A percentile compares a stretch with the other conserved stretches of the same genome.
Conservation (phyloP, 2,329 filamentous ascomycete species). For the Talaromyces funiculosus region DNA sequence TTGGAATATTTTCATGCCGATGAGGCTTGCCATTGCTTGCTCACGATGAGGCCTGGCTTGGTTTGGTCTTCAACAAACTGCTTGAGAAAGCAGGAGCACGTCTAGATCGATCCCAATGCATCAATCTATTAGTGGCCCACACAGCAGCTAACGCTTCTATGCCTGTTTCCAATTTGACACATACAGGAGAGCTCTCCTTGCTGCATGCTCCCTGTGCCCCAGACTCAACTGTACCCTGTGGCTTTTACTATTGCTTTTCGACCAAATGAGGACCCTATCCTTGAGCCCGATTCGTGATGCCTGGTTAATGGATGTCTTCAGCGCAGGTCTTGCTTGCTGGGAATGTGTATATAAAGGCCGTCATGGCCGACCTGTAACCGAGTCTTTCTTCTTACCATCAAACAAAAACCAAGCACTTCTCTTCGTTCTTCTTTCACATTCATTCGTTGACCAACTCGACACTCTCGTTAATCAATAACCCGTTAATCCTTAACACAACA, state of each 20-base stretch:
- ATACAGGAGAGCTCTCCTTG: slow-evolving; percentile 1
- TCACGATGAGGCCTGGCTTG: no score
- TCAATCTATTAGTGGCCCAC: neutral
- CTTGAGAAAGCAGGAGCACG: no score
- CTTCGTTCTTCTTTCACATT: slow-evolving; percentile 6
- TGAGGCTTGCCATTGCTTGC: neutral
- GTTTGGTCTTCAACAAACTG: no score
- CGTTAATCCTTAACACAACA: neutral
- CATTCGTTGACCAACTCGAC: slow-evolving; percentile 15
- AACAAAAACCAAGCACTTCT: neutral
- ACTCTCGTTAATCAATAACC: slow-evolving; percentile 10
- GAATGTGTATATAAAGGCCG: slow-evolving; percentile 6
- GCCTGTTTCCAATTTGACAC: neutral
- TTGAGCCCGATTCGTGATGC: neutral
- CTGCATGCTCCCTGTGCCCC: neutral
- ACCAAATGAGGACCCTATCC: neutral
- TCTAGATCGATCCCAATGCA: no score
- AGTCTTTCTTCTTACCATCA: neutral
- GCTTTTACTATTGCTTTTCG: slow-evolving; percentile 1
- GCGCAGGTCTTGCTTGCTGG: neutral
- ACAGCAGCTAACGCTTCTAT: neutral
- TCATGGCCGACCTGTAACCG: neutral
- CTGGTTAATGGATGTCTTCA: neutral
- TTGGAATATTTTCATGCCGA: neutral
- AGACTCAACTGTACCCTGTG: neutral